Base-by-base conservation (phyloP, 441 rosid species). In the Heliophila coronopifolia region DNA sequence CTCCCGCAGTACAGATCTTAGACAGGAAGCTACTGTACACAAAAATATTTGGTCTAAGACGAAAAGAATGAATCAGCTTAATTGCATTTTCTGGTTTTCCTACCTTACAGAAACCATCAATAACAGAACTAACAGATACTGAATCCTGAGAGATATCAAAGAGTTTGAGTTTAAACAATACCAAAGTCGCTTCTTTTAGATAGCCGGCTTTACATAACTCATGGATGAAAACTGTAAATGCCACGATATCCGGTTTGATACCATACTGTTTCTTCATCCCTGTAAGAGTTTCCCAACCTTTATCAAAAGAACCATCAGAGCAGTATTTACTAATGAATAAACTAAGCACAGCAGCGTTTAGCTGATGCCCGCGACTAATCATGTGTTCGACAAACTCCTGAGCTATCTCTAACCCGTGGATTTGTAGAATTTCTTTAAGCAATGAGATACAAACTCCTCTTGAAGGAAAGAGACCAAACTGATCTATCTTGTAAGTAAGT, bases 1-100 rank as follows among this genome's bases (percentile, higher is more conserved):
- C 66, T 53, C 57, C 66, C 4, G 38, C 43, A 12, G 28, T 16
- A 42, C 80, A 69, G 42, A 72, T 44, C 17, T 66, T 67, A 2
- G 69, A 23, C 10, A 76, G 43, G 42, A 76, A 72, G 50, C 80
- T 76, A 58, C 64, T 69, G 69, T 61, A 72, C 53, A 67, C 70
- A 62, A 64, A 76, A 56, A 69, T 64, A 49, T 72, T 67, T 4
- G 66, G 72, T 47, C 47, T 71, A 34, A 72, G 67, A 48, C 58
- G 43, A 52, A 63, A 65, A 3, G 34, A 45, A 32, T 70, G 66
- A 38, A 76, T 63, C 45, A 72, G 58, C 45, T 61, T 64, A 36
- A 67, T 33, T 15, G 75, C 77, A 67, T 69, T 49, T 28, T 61
- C 68, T 61, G 63, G 60, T 11, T 65, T 69, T 22, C 71, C 73